A percentile compares a stretch with the other conserved stretches of the same genome.
Evolutionary conservation across 139 green algal species (phyloP).

Genomic region (Chlamydomonas sp.): DNA sequence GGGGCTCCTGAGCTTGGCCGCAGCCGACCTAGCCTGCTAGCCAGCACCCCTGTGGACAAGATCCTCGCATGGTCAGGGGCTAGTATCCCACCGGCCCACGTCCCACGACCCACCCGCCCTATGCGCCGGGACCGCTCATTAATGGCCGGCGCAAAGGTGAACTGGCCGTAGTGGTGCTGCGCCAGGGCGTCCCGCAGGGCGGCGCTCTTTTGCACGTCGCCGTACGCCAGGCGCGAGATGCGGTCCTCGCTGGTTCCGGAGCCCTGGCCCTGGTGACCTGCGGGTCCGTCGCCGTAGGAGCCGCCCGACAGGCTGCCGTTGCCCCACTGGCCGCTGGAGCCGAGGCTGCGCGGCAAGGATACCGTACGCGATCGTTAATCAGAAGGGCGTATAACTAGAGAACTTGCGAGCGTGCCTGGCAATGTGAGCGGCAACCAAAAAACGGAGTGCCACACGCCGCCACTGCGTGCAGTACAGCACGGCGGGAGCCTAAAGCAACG

Average conservation of each 20-base stretch:
- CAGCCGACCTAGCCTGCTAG: too few relatives aligned
- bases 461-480: too few relatives aligned
- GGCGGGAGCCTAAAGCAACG: too few relatives aligned
- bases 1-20: too few relatives aligned
- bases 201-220: conserved; percentile 47
- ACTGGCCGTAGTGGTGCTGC: conserved; percentile 57
- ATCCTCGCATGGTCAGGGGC: too few relatives aligned
- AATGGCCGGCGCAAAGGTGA: conserved; percentile 49
- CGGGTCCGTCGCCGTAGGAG: neutral
- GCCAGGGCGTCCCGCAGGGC: conserved; percentile 49
- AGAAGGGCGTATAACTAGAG: too few relatives aligned
- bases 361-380: too few relatives aligned
- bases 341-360: neutral
- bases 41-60: too few relatives aligned
- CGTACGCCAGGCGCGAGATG: conserved; percentile 56
- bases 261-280: neutral
- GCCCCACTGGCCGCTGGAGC: conserved; percentile 15
- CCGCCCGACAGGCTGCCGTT: neutral
- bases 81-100: too few relatives aligned
- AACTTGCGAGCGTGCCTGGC: too few relatives aligned
- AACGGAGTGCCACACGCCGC: too few relatives aligned
- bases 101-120: conserved; percentile 26
- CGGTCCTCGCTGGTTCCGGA: conserved; percentile 15
- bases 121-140: conserved; percentile 43
- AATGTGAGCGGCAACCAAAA: too few relatives aligned